Percentiles rank a stretch among this genome's conserved stretches.
phyloP scores from a whole-genome alignment of 2,329 filamentous ascomycete species.

The Hypocreales sp. region DNA sequence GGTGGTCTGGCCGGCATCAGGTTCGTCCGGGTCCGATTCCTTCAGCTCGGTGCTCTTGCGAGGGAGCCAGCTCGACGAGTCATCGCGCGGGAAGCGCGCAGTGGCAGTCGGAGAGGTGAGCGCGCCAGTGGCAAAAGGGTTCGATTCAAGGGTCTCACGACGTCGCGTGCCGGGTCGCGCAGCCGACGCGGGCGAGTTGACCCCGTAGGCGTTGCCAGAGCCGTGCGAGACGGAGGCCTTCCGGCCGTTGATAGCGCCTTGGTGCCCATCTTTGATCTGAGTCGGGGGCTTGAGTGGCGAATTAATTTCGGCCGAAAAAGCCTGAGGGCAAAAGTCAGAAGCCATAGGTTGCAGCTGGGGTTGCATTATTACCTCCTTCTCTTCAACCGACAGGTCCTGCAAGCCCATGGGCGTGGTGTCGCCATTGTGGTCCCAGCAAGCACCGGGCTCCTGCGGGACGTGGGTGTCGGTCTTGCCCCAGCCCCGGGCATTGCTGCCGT shows the following conservation, averaged over 20 bases:
- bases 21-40: constrained; percentile 38
- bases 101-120: constrained; percentile 45
- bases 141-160: constrained; percentile 65
- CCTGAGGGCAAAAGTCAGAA: constrained; percentile 25
- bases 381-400: constrained; percentile 48
- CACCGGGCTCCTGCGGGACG: constrained; percentile 64
- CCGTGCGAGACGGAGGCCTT: constrained; percentile 73
- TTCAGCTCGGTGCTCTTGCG: constrained; percentile 38
- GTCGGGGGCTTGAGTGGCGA: constrained; percentile 78
- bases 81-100: constrained; percentile 46
- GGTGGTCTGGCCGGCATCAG: constrained; percentile 21
- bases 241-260: constrained; percentile 49
- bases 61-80: constrained; percentile 40
- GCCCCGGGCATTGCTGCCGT: constrained; percentile 43
- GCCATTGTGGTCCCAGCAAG: constrained; percentile 75
- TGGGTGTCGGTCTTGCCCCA: constrained; percentile 74
- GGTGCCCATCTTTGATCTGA: constrained; percentile 51
- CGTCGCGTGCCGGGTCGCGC: constrained; percentile 63
- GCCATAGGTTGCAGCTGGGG: neutral
- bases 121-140: constrained; percentile 36
- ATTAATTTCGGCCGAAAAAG: constrained; percentile 78
- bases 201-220: constrained; percentile 46
- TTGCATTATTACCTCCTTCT: constrained; percentile 34
- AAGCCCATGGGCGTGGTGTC: constrained; percentile 56
- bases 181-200: constrained; percentile 57